These are phyloP conservation scores for Carex myosuroides DNA, from an alignment of 176 grass and related monocot species.

Conservation along the genomic window DNA sequence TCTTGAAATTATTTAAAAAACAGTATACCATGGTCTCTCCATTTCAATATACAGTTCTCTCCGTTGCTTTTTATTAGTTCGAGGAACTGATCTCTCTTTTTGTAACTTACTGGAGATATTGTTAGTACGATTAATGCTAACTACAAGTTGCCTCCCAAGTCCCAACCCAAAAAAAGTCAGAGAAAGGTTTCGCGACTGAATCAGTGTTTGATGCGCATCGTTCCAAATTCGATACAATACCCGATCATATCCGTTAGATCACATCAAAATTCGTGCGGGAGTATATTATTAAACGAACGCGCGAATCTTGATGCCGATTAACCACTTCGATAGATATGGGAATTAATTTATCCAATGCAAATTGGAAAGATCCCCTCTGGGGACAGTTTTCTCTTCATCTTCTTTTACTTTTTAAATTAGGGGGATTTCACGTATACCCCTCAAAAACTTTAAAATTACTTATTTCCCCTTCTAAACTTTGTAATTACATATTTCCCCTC, in stretches of 20 bases:
- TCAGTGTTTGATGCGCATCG: no score
- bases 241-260: fast-evolving
- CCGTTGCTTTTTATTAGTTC: not conserved
- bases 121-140: not conserved
- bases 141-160: not conserved
- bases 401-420: not conserved
- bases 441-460: no score
- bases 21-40: not conserved
- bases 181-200: not conserved
- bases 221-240: no score
- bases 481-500: no score
- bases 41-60: not conserved
- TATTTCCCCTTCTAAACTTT: no score
- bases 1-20: not conserved
- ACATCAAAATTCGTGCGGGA: no score
- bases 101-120: not conserved
- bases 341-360: no score
- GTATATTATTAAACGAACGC: no score
- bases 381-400: not conserved
- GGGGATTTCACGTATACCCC: no score
- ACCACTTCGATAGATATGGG: fast-evolving
- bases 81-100: not conserved
- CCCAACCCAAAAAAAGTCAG: not conserved
- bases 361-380: no score
- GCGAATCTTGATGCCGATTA: no score